Evolutionary conservation across 352 stramenopile genomes (phyloP), one percentile per base, ranked within the genome.

Genomic region (Achlya hypogyna): DNA sequence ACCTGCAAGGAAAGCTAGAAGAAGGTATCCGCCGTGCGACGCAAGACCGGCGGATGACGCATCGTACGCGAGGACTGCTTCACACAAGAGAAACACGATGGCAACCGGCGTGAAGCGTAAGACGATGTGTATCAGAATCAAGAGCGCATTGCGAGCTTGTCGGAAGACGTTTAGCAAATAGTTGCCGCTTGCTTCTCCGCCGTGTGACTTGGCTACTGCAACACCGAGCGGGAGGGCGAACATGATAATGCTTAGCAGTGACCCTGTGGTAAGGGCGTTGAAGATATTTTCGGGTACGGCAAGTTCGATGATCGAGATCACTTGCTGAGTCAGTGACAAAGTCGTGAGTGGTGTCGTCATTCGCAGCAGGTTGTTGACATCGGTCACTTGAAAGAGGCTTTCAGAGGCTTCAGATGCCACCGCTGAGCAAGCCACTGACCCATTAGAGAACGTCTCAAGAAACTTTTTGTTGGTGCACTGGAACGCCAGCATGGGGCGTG

Each of bases 141-240:
- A 88, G 63, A 90, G 83, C 16, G 79, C 81, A 70, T 89, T 87
- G 53, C 81, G 81, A 1, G 86, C 62, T 69, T 91, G 83, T 20
- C 56, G 56, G 4, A 64, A 35, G 18, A 64, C 14, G 18, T 28
- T 28, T 4, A 64, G 56, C 4, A 64, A 10, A 5, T 32, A 1
- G 35, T 64, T 64, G 4, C 10, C 25, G 1, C 87, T 74, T 14
- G 34, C 25, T 8, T 25, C 40, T 5, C 51, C 43, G 23, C 23
- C 29, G 25, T 25, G 14, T 16, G 56, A 64, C 18, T 53, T 8
- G 1, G 56, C 56, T 5, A 88, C 68, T 10, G 76, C 81, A 0
- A 78, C 79, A 35, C 81, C 81, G 31, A 90, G 87, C 0, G 71
- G 72, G 31, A 90, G 78, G 12, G 79, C 66, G 38, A 90, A 90